Percentiles rank a stretch among this genome's conserved stretches.
Conservation (phyloP, 768 basidiomycete genomes). For the Serendipita vermifera region DNA sequence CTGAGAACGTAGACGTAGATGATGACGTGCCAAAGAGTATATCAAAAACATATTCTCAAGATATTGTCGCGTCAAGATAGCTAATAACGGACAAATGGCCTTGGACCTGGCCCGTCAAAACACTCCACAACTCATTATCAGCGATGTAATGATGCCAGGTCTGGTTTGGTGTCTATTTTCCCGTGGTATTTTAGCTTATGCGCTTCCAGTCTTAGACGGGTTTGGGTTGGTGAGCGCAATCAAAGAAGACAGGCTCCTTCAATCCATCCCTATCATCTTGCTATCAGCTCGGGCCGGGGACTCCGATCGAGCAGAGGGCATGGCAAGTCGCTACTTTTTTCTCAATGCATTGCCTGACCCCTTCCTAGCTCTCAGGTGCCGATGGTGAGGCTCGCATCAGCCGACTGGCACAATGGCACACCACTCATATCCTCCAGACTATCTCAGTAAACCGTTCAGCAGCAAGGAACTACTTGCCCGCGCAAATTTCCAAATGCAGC, state of each 20-base stretch:
- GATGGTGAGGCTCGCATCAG: no score
- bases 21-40: constrained; percentile 11
- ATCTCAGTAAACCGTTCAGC: constrained; percentile 29
- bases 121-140: constrained; percentile 23
- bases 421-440: constrained; percentile 16
- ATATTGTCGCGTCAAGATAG: constrained; percentile 25
- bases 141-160: constrained; percentile 28
- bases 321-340: constrained; percentile 16
- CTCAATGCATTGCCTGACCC: not conserved
- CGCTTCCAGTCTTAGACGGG: constrained; percentile 22
- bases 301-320: constrained; percentile 25
- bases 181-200: not conserved
- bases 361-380: constrained; percentile 23
- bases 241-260: constrained; percentile 15
- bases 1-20: constrained; percentile 12
- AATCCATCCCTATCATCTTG: constrained; percentile 24
- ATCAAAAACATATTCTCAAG: constrained; percentile 20
- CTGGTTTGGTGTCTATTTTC: constrained; percentile 15
- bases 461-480: constrained; percentile 28
- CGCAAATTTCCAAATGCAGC: constrained; percentile 28
- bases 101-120: constrained; percentile 16
- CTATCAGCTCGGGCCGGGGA: constrained; percentile 28
- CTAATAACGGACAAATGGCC: constrained; percentile 23
- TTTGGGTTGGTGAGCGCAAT: constrained; percentile 23
- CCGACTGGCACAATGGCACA: not conserved